phyloP scores from a whole-genome alignment of 352 stramenopile species.

The Phytophthora megakarya region DNA sequence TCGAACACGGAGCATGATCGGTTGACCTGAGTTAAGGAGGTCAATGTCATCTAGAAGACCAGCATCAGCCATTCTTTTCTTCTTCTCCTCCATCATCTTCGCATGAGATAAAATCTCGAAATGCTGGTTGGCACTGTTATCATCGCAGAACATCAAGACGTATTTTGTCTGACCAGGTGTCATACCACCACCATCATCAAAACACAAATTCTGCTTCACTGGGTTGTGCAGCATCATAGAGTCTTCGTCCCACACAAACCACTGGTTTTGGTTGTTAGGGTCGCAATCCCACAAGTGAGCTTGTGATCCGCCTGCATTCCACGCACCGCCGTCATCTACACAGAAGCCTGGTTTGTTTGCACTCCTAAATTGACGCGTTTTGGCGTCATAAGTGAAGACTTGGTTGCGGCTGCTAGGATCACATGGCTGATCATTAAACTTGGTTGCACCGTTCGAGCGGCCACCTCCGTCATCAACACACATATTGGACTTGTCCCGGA shows the following conservation, averaged over 20 bases:
- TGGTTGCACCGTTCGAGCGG: constrained; percentile 21
- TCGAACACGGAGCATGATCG: constrained; percentile 28
- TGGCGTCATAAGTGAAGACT: constrained; percentile 30
- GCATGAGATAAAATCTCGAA: constrained; percentile 31
- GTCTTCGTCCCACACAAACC: constrained; percentile 29
- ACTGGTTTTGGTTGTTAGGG: constrained; percentile 28
- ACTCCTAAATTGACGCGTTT: constrained; percentile 24
- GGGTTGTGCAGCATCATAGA: constrained; percentile 37
- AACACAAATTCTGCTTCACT: constrained; percentile 33
- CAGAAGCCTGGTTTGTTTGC: constrained; percentile 30
- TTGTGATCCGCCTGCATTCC: constrained; percentile 9
- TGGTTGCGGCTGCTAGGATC: constrained; percentile 35
- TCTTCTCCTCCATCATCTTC: constrained; percentile 15
- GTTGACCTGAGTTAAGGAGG: constrained; percentile 20
- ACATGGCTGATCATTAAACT: constrained; percentile 25
- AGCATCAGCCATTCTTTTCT: constrained; percentile 16
- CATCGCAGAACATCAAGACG: constrained; percentile 26
- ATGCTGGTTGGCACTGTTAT: constrained; percentile 32
- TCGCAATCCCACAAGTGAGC: constrained; percentile 30
- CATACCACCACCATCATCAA: constrained; percentile 33
- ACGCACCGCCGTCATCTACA: constrained; percentile 32
- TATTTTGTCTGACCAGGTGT: constrained; percentile 19
- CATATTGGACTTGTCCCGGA: constrained; percentile 32
- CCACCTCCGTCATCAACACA: constrained; percentile 44
- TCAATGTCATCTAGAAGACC: constrained; percentile 11